These are phyloP conservation scores for Penicilliopsis zonata DNA, from an alignment of 495 filamentous ascomycete species.

Conservation along the genomic window DNA sequence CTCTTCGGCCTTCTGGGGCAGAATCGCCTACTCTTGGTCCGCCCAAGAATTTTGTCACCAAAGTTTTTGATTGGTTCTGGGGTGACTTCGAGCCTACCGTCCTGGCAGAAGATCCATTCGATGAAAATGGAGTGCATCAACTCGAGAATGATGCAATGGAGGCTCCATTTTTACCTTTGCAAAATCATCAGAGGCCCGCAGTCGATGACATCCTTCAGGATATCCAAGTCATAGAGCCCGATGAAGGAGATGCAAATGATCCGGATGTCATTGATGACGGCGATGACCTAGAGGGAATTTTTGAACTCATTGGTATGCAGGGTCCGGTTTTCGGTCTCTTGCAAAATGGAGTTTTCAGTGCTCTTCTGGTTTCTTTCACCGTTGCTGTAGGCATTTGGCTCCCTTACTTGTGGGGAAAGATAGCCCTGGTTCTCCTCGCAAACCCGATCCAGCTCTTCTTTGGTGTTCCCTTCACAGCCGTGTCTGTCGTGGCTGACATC, in stretches of 20 bases:
- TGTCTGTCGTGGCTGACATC: slow-evolving; percentile 62
- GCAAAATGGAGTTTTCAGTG: slow-evolving; percentile 90
- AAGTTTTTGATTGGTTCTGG: slow-evolving; percentile 49
- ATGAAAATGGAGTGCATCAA: slow-evolving; percentile 43
- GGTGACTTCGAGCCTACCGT: slow-evolving; percentile 35
- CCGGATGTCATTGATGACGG: slow-evolving; percentile 62
- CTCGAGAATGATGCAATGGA: slow-evolving; percentile 45
- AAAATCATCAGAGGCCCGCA: slow-evolving; percentile 17
- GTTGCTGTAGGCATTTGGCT: slow-evolving; percentile 77
- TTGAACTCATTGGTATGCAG: slow-evolving; percentile 94
- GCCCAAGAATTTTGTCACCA: slow-evolving; percentile 8
- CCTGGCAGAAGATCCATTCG: slow-evolving; percentile 19
- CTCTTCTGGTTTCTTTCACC: slow-evolving; percentile 76
- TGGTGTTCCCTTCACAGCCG: slow-evolving; percentile 55
- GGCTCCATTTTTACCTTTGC: slow-evolving; percentile 50
- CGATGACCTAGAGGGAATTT: slow-evolving; percentile 94
- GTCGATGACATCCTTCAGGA: slow-evolving; percentile 11
- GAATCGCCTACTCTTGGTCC: background rate
- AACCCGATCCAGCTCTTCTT: slow-evolving; percentile 60
- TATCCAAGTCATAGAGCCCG: slow-evolving; percentile 15
- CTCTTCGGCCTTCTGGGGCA: background rate
- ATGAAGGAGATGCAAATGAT: slow-evolving; percentile 47
- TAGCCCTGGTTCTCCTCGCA: slow-evolving; percentile 65
- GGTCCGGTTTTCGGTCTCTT: slow-evolving; percentile 80
- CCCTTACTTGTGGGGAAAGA: slow-evolving; percentile 81